These are phyloP conservation scores for Mytilinidion resinicola DNA, from an alignment of 495 filamentous ascomycete species.

Conservation along the genomic window DNA sequence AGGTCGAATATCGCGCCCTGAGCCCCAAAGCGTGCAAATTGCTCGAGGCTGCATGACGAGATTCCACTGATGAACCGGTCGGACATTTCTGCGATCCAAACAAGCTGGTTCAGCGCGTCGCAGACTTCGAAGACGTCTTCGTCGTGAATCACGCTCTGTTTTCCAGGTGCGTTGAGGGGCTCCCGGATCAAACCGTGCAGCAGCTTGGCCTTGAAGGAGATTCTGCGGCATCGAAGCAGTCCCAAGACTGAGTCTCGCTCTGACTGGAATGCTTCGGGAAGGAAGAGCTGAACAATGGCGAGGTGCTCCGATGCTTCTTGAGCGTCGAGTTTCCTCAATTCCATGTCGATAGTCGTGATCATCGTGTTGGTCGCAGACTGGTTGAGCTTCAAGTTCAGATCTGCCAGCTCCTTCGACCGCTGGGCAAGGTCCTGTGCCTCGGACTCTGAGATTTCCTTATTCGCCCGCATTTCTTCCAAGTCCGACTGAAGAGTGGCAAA, in stretches of 20 bases:
- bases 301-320: constrained; percentile 86
- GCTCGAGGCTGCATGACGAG: constrained; percentile 63
- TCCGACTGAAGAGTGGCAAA: constrained; percentile 81
- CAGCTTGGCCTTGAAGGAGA: constrained; percentile 81
- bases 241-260: constrained; percentile 80
- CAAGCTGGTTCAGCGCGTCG: constrained; percentile 76
- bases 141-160: constrained; percentile 50
- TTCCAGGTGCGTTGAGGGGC: constrained; percentile 46
- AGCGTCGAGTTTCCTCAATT: constrained; percentile 78
- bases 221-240: constrained; percentile 76
- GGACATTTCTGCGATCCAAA: constrained; percentile 75
- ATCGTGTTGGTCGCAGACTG: constrained; percentile 83
- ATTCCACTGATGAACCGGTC: constrained; percentile 77
- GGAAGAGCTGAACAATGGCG: constrained; percentile 76
- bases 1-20: constrained; percentile 78
- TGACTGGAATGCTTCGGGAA: constrained; percentile 73
- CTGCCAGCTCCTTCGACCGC: constrained; percentile 87
- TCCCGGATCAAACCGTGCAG: constrained; percentile 76
- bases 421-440: constrained; percentile 81
- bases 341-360: constrained; percentile 86
- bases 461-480: constrained; percentile 83
- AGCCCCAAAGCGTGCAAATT: constrained; percentile 57
- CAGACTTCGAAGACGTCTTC: constrained; percentile 72
- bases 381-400: constrained; percentile 90
- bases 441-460: constrained; percentile 83